Percentiles rank a stretch among this genome's conserved stretches.
Evolutionary conservation across 371 early-diverging fungal species (phyloP).

Genomic region (Coemansia sp.): DNA sequence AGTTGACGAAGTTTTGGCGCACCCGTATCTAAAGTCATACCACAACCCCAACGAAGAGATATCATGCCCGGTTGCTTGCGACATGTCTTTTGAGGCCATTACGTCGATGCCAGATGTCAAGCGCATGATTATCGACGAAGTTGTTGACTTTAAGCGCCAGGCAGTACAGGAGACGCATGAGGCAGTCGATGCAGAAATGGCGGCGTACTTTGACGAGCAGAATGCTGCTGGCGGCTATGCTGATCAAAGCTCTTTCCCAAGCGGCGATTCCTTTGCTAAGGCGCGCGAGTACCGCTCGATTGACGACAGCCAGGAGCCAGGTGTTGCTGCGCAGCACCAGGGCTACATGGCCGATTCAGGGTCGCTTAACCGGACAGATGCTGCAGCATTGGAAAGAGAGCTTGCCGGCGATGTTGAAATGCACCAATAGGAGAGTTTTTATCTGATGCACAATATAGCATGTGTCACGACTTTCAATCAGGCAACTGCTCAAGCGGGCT

Average conservation of each 20-base stretch:
- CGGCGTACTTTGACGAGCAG: conserved; percentile 26
- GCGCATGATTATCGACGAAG: conserved; percentile 88
- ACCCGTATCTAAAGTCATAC: conserved; percentile 86
- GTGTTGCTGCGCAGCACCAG: conserved; percentile 42
- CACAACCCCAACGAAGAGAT: conserved; percentile 85
- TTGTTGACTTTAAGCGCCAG: conserved; percentile 59
- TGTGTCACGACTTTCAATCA: too few species aligned
- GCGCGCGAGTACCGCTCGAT: conserved; percentile 39
- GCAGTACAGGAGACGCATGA: conserved; percentile 48
- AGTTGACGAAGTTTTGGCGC: conserved; percentile 87
- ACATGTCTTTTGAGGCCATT: conserved; percentile 89
- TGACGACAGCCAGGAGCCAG: conserved; percentile 45
- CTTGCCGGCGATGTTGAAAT: conserved; percentile 39
- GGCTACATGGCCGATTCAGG: conserved; percentile 14
- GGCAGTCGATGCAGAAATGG: conserved; percentile 35
- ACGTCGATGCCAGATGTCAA: conserved; percentile 88
- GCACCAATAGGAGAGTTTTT: conserved; percentile 2
- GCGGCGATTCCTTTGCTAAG: conserved; percentile 27
- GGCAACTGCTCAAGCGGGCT: too few species aligned
- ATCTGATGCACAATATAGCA: neutral
- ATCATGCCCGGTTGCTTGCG: conserved; percentile 70
- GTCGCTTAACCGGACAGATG: conserved; percentile 25
- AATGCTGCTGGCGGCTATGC: neutral
- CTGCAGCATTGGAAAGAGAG: conserved; percentile 41
- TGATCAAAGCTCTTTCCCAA: conserved; percentile 13